Percentiles rank a stretch among this genome's conserved stretches.
phyloP scores from a whole-genome alignment of 129 eudicot species.

The Mikania micrantha region DNA sequence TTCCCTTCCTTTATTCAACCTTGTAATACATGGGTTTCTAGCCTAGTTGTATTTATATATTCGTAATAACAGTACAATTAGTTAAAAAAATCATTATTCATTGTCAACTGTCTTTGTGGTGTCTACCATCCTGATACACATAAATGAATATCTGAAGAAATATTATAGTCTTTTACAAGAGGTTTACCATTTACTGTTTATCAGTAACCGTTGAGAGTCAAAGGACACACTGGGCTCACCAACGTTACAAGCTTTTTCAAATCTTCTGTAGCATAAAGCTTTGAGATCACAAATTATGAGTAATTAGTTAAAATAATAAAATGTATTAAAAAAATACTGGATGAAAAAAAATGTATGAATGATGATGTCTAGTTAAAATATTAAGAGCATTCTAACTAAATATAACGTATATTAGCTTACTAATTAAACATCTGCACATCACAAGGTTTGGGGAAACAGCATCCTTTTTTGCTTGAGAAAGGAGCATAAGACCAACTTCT shows the following conservation, averaged over 20 bases:
- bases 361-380: neutral
- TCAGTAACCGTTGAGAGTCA: slow-evolving; percentile 55
- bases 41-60: neutral
- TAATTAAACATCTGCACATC: slow-evolving; percentile 81
- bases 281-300: slow-evolving; percentile 15
- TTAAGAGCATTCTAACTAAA: neutral
- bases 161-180: slow-evolving; percentile 5
- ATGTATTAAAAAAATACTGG: too few relatives aligned
- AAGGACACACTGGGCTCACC: slow-evolving; percentile 78
- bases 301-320: neutral
- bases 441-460: slow-evolving; percentile 74
- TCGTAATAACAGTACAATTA: neutral
- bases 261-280: slow-evolving; percentile 87
- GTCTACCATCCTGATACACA: neutral
- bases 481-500: slow-evolving; percentile 77
- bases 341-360: neutral
- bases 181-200: slow-evolving; percentile 75
- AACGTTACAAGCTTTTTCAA: slow-evolving; percentile 54
- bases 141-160: neutral
- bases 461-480: slow-evolving; percentile 75
- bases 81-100: neutral
- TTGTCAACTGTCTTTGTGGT: neutral
- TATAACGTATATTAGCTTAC: slow-evolving; percentile 33
- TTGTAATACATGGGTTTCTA: too few relatives aligned
- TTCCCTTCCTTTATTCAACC: too few relatives aligned